Base-by-base conservation (phyloP, 2,329 filamentous ascomycete species). In the Stagonosporopsis vannaccii region DNA sequence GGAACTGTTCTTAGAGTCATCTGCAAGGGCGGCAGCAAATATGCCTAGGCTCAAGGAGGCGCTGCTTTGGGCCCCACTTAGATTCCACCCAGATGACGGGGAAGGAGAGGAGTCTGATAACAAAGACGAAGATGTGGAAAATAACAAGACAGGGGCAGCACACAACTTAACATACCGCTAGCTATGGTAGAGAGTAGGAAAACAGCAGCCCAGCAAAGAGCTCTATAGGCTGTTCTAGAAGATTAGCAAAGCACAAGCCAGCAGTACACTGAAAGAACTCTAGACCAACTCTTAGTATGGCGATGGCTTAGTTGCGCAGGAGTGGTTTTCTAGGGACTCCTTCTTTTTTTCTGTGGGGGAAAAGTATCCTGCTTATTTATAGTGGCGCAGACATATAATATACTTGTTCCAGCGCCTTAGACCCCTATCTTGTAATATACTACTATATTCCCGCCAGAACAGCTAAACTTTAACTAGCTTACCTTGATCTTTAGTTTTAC, bases 21-120 rank as follows among this genome's bases (percentile, higher is more conserved):
- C 66, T 44, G 59, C 65, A 17, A 59, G 56, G 33, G 65, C 62
- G n/a, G 56, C 58, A 12, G n/a, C 61, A 4, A 50, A 46, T 9
- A 67, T 67, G 62, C 37, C 48, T 0, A 30, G 26, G 13, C 39
- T 67, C 7, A 48, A 50, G 43, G 28, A 62, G 11, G 50, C 53
- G 7, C n/a, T 36, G n/a, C 37, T 67, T 1, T 65, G 59, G 54
- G 43, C 48, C 6, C 50, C 51, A 6, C 50, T 66, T 26, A 35
- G 7, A 6, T 66, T 51, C 23, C 20, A 53, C 30, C 23, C 44
- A 4, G 4, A 20, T n/a, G 47, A 52, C 17, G 41, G 30, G 4
- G 22, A 47, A 13, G 36, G 8, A 32, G 36, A 25, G 11, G 43
- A 48, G 11, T 25, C 33, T 28, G 36, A 42, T 4, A 8, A 41